Evolutionary conservation across 2,329 filamentous ascomycete genomes (phyloP), one percentile per base, ranked within the genome.

Genomic region (Nemania sp.): DNA sequence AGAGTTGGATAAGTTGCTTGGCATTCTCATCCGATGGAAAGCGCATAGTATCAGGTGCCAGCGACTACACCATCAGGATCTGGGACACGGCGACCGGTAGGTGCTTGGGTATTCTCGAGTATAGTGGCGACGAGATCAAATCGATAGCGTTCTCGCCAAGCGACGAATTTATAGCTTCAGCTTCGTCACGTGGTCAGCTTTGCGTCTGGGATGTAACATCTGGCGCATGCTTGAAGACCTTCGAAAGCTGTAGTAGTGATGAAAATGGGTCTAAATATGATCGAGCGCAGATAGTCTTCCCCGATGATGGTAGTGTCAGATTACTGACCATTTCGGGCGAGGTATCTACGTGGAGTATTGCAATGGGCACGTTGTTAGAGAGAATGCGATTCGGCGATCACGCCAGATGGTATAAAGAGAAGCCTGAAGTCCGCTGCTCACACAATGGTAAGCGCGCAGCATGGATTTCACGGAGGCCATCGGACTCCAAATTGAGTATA

Each of bases 31-130:
- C 43, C 2, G 14, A 47, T 33, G 7, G 30, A 1, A 43, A 6
- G 31, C 19, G 8, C n/a, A 1, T 48, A 15, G 44, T 17, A 24
- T 48, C 50, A 1, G 39, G 30, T 3, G 30, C 39, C 5, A 0
- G 2, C 7, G 37, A 39, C 19, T 1, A 0, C 6, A 39, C 30
- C 4, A 8, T 11, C 11, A 20, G 39, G 3, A 24, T 53, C 8
- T 53, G 50, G 50, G 50, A 53, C 39, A 3, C 33, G 17, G 9
- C 8, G 14, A 53, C 37, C 12, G 50, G 42, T 19, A 22, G 4
- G 2, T 46, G 41, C 39, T 33, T 44, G 4, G 37, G 24, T 9
- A 26, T 23, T n/a, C 50, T 53, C 19, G 7, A 19, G 28, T 22
- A 17, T 1, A 37, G 48, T 39, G 0, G 1, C 1, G 3, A 15